Evolutionary conservation across 208 protist species (phyloP), one percentile per base, ranked within the genome.

Genomic region (Willaertia magna): DNA sequence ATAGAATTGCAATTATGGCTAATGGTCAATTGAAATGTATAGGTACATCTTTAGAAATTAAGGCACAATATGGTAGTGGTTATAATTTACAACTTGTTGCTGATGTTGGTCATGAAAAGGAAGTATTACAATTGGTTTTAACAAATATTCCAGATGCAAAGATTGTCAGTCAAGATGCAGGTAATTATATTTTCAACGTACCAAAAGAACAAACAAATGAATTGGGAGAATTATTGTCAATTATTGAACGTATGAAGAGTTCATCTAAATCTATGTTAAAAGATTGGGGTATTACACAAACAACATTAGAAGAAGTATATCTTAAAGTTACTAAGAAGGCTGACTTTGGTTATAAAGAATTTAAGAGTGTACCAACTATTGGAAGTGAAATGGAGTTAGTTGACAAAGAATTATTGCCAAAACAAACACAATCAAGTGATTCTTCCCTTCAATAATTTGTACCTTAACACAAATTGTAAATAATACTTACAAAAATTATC

Each of bases 1-100:
- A 98, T 87, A 91, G 91, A 49, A 95, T 98, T 79, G 93, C 94
- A 20, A 94, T 99, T 81, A 91, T 99, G 87, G 88, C 89, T 74
- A 61, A 90, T 61, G 93, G 93, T 16, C 9, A 86, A 30, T 16
- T 84, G 43, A 67, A 76, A 26, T 79, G 39, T 43, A 83, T 86
- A 34, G 84, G 84, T 44, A 59, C 6, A 7, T 86, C 59, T 47
- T 20, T 74, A 9, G 2, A 40, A 30, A 9, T 86, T 18, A 86
- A 86, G 44, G 6, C 7, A 40, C 26, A 44, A 42, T 86, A 30
- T 83, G 84, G 84, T 14, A 79, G 49, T 61, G 79, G 79, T 44
- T 84, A 84, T 34, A 61, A 39, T 6, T 16, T 84, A 43, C 3
- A 42, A 43, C 4, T 84, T 84, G 22, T 44, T 4, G 67, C 39